phyloP scores from a whole-genome alignment of 345 rosid genomes.

The Abelmoschus esculentus region DNA sequence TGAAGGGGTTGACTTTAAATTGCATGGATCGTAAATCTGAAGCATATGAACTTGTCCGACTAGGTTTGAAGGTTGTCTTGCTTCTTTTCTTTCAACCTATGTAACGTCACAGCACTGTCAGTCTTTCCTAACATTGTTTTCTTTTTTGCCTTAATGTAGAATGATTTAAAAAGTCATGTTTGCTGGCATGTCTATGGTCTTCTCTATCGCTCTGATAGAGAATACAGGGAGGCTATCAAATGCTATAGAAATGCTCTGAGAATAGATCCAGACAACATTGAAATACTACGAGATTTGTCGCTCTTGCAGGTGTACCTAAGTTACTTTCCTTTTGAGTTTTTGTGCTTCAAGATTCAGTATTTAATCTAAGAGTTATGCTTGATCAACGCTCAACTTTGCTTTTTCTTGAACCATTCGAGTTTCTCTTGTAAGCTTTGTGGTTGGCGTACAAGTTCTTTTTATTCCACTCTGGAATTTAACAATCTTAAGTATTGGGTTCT shows the following conservation, averaged over 20 bases:
- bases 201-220: conserved; percentile 96
- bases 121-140: conserved; percentile 7
- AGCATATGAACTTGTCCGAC: conserved; percentile 96
- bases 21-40: conserved; percentile 99
- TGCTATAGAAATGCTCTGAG: conserved; percentile 90
- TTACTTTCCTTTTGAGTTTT: not conserved
- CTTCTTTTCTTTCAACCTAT: conserved; percentile 11
- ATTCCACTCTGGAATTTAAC: not conserved
- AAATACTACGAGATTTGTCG: conserved; percentile 89
- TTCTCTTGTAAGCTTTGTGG: not conserved
- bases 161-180: conserved; percentile 98
- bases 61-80: conserved; percentile 72
- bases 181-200: conserved; percentile 99
- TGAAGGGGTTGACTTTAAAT: conserved; percentile 96
- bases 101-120: conserved; percentile 5
- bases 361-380: not conserved
- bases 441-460: not conserved
- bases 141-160: conserved; percentile 40
- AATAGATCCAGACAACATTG: conserved; percentile 97
- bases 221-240: conserved; percentile 97
- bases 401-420: not conserved
- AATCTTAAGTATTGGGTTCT: not conserved
- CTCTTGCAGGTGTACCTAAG: conserved; percentile 64
- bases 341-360: not conserved
- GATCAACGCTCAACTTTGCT: not conserved